Base-by-base conservation (phyloP, 2,329 filamentous ascomycete genomes). In the Colletotrichum eremochloae region DNA sequence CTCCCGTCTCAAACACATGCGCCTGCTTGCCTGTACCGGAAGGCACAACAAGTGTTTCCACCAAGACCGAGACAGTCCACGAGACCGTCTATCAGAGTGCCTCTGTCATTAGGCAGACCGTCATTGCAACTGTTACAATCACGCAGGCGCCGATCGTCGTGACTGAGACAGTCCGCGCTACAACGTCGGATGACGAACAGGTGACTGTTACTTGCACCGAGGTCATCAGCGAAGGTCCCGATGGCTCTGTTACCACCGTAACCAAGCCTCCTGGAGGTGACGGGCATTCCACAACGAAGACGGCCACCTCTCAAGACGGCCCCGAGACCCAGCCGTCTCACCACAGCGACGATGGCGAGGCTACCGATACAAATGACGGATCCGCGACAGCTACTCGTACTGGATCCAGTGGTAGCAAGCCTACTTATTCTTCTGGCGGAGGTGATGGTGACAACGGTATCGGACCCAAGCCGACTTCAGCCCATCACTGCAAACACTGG, bases 1-100 rank as follows among this genome's bases (percentile, higher is more conserved):
- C 69, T 53, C 52, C 70, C 40, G 63, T 74, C 65, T 20, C 62
- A 15, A 72, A 74, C 57, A 74, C 72, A 42, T 75, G 69, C 31
- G 55, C 72, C 20, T 72, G 72, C 36, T 46, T 52, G 29, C 53
- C 58, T 38, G 61, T 60, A 14, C 29, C 58, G 33, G 61, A 60
- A 24, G 56, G 56, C 73, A 61, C 68, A 42, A 20, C n/a, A 68
- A 67, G 46, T 66, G 64, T 8, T 42, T 75, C 53, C 44, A 75
- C 52, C 68, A 75, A 64, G 62, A 64, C 62, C 14, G 62, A 64
- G 29, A 64, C 50, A 24, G 29, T 20, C 50, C 29, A 46, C 8
- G 65, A 76, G 40, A 79, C 74, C 12, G 66, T 79, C n/a, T 76
- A 76, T 20, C 72, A 77, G 48, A 58, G 71, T 76, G 33, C 55